Evolutionary conservation across 2,329 filamentous ascomycete species (phyloP), one percentile per base, ranked within the genome.

Genomic region (Cercospora sesami): DNA sequence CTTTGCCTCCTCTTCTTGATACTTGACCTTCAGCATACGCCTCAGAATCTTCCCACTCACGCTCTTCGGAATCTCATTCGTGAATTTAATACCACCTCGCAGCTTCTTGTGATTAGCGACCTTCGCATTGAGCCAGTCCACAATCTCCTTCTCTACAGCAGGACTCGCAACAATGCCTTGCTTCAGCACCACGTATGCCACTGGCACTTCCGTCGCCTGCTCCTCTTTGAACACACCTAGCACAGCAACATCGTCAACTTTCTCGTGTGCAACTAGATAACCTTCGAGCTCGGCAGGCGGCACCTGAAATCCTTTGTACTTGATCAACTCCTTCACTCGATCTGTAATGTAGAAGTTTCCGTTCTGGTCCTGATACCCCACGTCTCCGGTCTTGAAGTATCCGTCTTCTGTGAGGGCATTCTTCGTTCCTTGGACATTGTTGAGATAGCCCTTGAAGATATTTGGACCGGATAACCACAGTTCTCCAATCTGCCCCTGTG

Each of bases 281-380:
- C 82, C 82, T 68, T 84, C 82, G 5, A 84, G 78, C 65, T 84
- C 82, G 5, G 70, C 69, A 7, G 69, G 69, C 7, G 69, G 64
- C 4, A 71, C 69, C 51, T 71, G 71, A 18, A 72, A 72, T 4
- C 71, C 71, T 45, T 72, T 77, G 67, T 86, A 90, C 79, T 91
- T 87, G 76, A 89, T 89, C 65, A 89, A 75, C 77, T 89, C 87
- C 82, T 73, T 92, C 48, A 92, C 83, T 10, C 93, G 89, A 75
- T 97, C 94, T 1, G 93, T 96, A 77, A 96, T 94, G 81, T 89
- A 96, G 74, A 95, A 92, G 76, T 96, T 91, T 28, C 91, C 91
- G 65, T 91, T 84, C 53, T 85, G 81, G 76, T 96, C 92, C 73
- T 91, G 87, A 71, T 91, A 89, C 2, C 92, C 91, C 26, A 97